These are phyloP conservation scores for Curvularia verruculosa DNA, from an alignment of 2,329 filamentous ascomycete species.

Conservation along the genomic window DNA sequence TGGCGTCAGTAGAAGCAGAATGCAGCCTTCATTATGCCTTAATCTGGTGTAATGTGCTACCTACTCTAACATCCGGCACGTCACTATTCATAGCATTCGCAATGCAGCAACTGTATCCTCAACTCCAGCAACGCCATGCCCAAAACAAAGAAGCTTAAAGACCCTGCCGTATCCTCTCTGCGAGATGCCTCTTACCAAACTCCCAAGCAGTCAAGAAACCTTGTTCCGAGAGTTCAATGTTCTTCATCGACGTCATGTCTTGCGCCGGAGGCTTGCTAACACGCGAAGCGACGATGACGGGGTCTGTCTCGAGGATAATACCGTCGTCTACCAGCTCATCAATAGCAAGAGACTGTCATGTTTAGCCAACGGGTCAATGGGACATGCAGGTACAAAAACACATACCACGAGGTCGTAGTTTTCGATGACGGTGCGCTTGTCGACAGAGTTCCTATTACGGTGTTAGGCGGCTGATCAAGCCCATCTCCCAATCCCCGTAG, in stretches of 20 bases:
- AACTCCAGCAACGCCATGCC: conserved; percentile 45
- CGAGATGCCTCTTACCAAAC: conserved; percentile 88
- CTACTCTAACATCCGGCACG: conserved; percentile 18
- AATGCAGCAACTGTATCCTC: conserved; percentile 21
- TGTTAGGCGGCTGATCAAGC: conserved; percentile 10
- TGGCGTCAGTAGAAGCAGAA: conserved; percentile 14
- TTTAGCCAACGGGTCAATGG: conserved; percentile 60
- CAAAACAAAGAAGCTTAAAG: conserved; percentile 28
- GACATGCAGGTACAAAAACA: not conserved
- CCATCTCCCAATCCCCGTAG: not conserved
- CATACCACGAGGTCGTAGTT: conserved; percentile 88
- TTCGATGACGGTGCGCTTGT: conserved; percentile 97
- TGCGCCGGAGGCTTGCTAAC: conserved; percentile 91
- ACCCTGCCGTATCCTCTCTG: conserved; percentile 87
- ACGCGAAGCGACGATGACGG: conserved; percentile 87
- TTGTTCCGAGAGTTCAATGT: conserved; percentile 94
- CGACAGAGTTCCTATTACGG: conserved; percentile 78
- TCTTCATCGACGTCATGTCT: conserved; percentile 85
- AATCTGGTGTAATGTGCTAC: conserved; percentile 11
- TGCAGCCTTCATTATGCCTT: conserved; percentile 9
- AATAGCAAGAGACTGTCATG: conserved; percentile 86
- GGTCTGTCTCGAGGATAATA: conserved; percentile 96
- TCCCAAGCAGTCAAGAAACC: conserved; percentile 93
- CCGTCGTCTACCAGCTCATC: conserved; percentile 75
- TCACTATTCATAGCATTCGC: conserved; percentile 18